These are phyloP conservation scores for Dryadomyces sulphureus DNA, from an alignment of 2,329 filamentous ascomycete genomes.

Conservation along the genomic window DNA sequence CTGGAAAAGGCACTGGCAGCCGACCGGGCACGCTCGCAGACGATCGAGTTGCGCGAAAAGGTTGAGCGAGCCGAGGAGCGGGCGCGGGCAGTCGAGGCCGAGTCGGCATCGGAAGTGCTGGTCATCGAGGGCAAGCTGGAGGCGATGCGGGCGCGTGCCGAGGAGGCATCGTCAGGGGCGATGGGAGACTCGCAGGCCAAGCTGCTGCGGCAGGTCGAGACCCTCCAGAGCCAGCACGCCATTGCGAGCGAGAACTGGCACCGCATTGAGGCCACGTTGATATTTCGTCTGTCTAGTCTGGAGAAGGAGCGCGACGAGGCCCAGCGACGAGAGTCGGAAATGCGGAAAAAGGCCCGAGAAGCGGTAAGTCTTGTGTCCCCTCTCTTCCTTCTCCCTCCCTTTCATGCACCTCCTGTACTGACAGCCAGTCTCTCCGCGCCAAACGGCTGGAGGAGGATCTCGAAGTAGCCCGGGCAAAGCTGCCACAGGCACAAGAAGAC, in stretches of 20 bases:
- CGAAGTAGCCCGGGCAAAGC: conserved; percentile 49
- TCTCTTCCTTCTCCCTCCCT: not conserved
- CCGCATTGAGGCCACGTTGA: conserved; percentile 76
- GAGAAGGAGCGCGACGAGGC: conserved; percentile 90
- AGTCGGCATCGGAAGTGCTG: conserved; percentile 64
- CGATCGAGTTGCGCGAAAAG: conserved; percentile 59
- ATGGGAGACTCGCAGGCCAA: conserved; percentile 78
- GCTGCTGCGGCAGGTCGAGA: conserved; percentile 85
- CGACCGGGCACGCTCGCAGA: conserved; percentile 51
- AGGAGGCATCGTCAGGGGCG: conserved; percentile 75
- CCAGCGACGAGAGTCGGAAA: conserved; percentile 66
- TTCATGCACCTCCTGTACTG: not conserved
- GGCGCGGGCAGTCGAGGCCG: conserved; percentile 52
- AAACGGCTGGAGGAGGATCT: conserved; percentile 70
- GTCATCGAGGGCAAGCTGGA: conserved; percentile 82
- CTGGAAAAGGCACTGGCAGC: conserved; percentile 64
- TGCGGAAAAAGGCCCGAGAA: conserved; percentile 81
- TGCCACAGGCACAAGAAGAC: conserved; percentile 51
- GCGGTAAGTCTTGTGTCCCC: conserved; percentile 38
- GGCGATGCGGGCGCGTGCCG: conserved; percentile 66
- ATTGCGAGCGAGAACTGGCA: conserved; percentile 97
- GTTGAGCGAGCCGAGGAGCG: conserved; percentile 59
- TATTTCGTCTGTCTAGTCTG: conserved; percentile 59
- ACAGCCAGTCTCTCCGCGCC: conserved; percentile 40
- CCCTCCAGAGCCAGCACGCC: conserved; percentile 85